phyloP scores from a whole-genome alignment of 2,329 filamentous ascomycete species.

The Exophiala bonariae region DNA sequence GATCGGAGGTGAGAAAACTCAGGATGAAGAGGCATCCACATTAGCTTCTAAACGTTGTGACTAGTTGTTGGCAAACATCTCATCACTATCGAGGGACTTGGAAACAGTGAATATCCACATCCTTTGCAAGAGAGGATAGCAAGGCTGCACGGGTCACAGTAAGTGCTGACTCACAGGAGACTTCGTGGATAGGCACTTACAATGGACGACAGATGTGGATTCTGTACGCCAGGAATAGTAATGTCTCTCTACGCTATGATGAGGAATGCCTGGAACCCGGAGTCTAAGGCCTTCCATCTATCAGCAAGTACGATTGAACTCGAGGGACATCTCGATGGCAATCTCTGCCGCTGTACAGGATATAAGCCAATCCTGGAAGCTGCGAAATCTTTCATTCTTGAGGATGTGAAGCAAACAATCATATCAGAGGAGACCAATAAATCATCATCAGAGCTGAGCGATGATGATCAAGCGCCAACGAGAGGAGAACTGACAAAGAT shows the following conservation, averaged over 20 bases:
- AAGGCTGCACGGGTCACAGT: constrained; percentile 78
- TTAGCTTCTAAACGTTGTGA: constrained; percentile 34
- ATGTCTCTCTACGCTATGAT: constrained; percentile 95
- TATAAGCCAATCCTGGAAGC: constrained; percentile 93
- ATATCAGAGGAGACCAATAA: constrained; percentile 31
- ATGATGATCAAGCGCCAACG: constrained; percentile 53
- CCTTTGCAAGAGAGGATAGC: constrained; percentile 89
- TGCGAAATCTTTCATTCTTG: constrained; percentile 80
- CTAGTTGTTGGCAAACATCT: constrained; percentile 94
- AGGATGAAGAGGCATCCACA: not conserved
- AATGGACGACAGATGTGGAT: constrained; percentile 91
- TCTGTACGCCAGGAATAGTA: constrained; percentile 96
- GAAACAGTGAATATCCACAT: constrained; percentile 81
- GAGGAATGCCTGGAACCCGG: constrained; percentile 74
- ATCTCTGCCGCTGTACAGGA: constrained; percentile 91
- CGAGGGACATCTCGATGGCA: constrained; percentile 96
- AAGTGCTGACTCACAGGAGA: not conserved
- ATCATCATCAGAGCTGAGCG: constrained; percentile 56
- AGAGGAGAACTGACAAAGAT: constrained; percentile 45
- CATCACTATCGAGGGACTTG: constrained; percentile 95
- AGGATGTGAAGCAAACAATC: constrained; percentile 51
- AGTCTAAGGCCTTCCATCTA: constrained; percentile 74
- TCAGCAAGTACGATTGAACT: constrained; percentile 76
- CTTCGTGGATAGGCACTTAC: constrained; percentile 55
- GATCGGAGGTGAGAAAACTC: constrained; percentile 55